Evolutionary conservation across 768 basidiomycete species (phyloP), one percentile per base, ranked within the genome.

Genomic region (Tephrocybe sp.): DNA sequence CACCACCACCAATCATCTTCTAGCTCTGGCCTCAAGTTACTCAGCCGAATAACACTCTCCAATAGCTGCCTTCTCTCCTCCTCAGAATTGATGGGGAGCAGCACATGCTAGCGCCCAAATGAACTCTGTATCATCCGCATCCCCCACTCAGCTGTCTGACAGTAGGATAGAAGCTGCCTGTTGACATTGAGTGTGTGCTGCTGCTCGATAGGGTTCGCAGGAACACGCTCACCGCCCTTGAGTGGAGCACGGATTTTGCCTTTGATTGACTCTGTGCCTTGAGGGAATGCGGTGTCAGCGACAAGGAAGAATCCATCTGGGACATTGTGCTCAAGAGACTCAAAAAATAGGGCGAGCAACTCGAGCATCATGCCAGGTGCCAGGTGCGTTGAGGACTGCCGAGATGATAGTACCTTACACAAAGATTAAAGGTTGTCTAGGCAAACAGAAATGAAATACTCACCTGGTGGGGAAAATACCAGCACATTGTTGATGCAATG

Each of bases 111-210:
- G 0, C 70, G 60, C 4, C 78, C 74, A 68, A 78, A 83, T 0
- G 72, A 71, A 6, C 75, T 74, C 53, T 79, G 78, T 4, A 81
- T 42, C 3, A 59, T 54, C 0, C 66, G 65, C 69, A 74, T 80
- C 0, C 79, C 78, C 80, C 78, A 83, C 55, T 83, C 76, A 14
- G 76, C 76, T 0, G 78, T 73, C 57, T 83, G 79, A 1, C 70
- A 58, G 49, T 65, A 79, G 1, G 74, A 76, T 0, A 80, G 59
- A 0, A 80, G 65, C 52, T 80, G 50, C 1, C 43, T 15, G 21
- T 53, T 47, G 9, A 41, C 46, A 20, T 58, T 33, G 18, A 55
- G 54, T 1, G 34, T 12, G 1, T 39, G 10, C 4, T 37, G 33
- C 28, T 45, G 42, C 14, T 50, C 41, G 14, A 28, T 24, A 2